A percentile compares a stretch with the other conserved stretches of the same genome.
phyloP scores from a whole-genome alignment of 2,329 filamentous ascomycete species.

The Fusarium camptoceras region DNA sequence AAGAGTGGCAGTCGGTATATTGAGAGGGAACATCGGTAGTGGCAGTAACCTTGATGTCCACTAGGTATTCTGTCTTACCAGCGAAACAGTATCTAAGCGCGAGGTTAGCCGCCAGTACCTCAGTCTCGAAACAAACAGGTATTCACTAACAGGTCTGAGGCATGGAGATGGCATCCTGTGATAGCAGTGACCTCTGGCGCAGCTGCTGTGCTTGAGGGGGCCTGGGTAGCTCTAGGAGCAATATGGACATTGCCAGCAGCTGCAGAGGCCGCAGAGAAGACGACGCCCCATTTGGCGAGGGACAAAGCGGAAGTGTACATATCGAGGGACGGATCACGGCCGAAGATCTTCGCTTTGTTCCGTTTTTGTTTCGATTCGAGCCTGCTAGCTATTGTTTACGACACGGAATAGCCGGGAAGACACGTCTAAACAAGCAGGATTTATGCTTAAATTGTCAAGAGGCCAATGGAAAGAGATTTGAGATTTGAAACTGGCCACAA shows the following conservation, averaged over 20 bases:
- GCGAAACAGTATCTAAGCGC: slow-evolving; percentile 58
- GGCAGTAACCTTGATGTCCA: slow-evolving; percentile 62
- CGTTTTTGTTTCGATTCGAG: neutral
- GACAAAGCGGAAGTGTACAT: slow-evolving; percentile 36
- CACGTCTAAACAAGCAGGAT: neutral
- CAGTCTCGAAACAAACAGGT: neutral
- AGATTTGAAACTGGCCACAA: slow-evolving; percentile 16
- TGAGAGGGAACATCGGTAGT: slow-evolving; percentile 67
- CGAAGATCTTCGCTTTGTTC: neutral
- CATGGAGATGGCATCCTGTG: slow-evolving; percentile 58
- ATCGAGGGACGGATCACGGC: slow-evolving; percentile 2
- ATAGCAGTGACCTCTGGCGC: slow-evolving; percentile 52
- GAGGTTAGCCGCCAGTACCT: slow-evolving; percentile 9
- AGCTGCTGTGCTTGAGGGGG: slow-evolving; percentile 42
- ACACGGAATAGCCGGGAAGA: slow-evolving; percentile 12
- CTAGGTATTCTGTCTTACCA: slow-evolving; percentile 56
- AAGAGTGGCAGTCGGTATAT: slow-evolving; percentile 74
- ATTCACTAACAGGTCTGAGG: slow-evolving; percentile 52
- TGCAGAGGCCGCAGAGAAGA: slow-evolving; percentile 25
- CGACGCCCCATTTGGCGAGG: slow-evolving; percentile 34
- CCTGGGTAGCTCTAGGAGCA: slow-evolving; percentile 50
- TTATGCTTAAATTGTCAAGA: slow-evolving; percentile 27
- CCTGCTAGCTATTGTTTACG: neutral
- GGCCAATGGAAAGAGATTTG: neutral
- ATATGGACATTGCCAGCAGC: slow-evolving; percentile 33